Evolutionary conservation across 176 grass and related monocot species (phyloP), one percentile per base, ranked within the genome.

Genomic region (Phoenix dactylifera): DNA sequence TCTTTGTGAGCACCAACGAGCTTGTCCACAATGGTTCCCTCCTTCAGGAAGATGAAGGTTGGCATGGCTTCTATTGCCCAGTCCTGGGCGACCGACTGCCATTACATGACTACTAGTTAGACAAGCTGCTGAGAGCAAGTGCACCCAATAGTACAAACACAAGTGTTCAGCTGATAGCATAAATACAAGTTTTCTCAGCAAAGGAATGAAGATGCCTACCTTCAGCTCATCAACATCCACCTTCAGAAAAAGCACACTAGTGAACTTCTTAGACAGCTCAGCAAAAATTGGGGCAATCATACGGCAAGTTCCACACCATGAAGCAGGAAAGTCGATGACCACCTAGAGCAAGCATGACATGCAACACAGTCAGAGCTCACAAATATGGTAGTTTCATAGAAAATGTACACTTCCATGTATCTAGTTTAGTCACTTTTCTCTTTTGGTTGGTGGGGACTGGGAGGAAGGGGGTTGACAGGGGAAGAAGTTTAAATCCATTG

Each of bases 301-400:
- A 7, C 82, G 85, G 76, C 89, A 95, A 26, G 89, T 85, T 20
- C 76, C 79, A 1, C 85, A 95, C 89, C 89, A 95, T 19, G 82
- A 58, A 29, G 89, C 78, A 26, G 89, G 89, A 76, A 89, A 95
- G 58, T 95, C 89, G 44, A 95, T 72, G 26, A 95, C 49, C 54
- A 95, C 84, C 89, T 95, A 64, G 3, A 20, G 49, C 16, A 24
- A 17, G 16, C 25, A 30, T n/a, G 25, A 26, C 24, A 16, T 4
- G n/a, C 63, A 54, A 6, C 63, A 24, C 7, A 12, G 17, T 28
- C 50, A 66, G 25, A n/a, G 19, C 4, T 16, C 18, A 22, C 5
- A 24, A 26, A 24, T 14, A 49, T 25, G 24, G 12, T 23, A 7
- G 6, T 50, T 24, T 51, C 3, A 49, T 65, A 52, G 22, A 50